Evolutionary conservation across 768 basidiomycete genomes (phyloP), one percentile per base, ranked within the genome.

Genomic region (Ramaria rubella): DNA sequence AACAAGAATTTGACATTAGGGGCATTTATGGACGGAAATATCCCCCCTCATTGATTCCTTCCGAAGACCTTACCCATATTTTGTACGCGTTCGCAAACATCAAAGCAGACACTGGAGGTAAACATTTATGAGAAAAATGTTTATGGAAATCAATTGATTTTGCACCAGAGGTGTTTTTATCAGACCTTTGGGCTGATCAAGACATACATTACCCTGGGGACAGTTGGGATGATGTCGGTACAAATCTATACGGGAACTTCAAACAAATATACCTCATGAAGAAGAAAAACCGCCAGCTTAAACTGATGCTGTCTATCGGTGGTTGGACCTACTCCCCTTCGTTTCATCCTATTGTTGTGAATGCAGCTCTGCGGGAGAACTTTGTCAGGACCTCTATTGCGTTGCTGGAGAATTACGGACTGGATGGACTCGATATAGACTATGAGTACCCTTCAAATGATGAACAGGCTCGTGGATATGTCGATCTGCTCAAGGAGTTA

Each of bases 141-240:
- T 48, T 30, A 1, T 23, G 11, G 9, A 27, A 54, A n/a, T 52
- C 9, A 33, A 19, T 19, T 36, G 5, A 52, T n/a, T 6, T 23
- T 6, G 17, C 19, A 40, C 19, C 36, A 54, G 90, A 91, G 65
- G 94, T 97, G 19, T 72, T 81, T 64, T 71, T 98, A 52, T 94
- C 92, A 34, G 96, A 99, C 63, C 68, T 76, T 2, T 98, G 95
- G 95, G 86, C 94, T 0, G 96, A 99, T 75, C 82, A 94, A 65
- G 92, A 98, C 67, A 98, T 98, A 45, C 96, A 98, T 68, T 94
- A 95, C 68, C 85, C 87, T 0, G 90, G 87, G 7, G 96, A 99
- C 70, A 87, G 86, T 4, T 99, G 96, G 96, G 87, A 94, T 62
- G 95, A 98, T 52, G 68, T 67, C 26, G 94, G 93, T 43, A 85